These are phyloP conservation scores for Phlyctochytrium arcticum DNA, from an alignment of 192 early-diverging fungal genomes.

Conservation along the genomic window DNA sequence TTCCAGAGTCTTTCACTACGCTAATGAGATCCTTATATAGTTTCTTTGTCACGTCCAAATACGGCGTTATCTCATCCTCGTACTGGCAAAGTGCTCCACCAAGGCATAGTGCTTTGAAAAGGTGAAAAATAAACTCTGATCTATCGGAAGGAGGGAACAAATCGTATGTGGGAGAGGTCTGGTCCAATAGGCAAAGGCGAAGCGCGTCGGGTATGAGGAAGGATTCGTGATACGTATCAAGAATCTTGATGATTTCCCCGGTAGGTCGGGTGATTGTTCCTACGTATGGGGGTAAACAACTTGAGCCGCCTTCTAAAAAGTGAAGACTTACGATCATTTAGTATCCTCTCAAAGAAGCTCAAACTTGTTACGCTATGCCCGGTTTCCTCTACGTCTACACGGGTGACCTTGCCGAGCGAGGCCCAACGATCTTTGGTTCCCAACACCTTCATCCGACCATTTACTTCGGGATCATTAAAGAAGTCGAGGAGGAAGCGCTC, in stretches of 20 bases:
- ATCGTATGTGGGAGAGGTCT: constrained; percentile 31
- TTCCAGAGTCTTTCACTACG: constrained; percentile 32
- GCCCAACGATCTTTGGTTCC: constrained; percentile 41
- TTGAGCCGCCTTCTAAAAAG: neutral
- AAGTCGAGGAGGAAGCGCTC: constrained; percentile 41
- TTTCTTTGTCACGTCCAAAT: constrained; percentile 40
- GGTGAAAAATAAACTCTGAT: constrained; percentile 48
- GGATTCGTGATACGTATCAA: constrained; percentile 44
- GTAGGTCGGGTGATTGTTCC: constrained; percentile 30
- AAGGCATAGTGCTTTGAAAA: constrained; percentile 45
- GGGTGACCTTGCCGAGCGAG: constrained; percentile 33
- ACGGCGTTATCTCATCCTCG: constrained; percentile 47
- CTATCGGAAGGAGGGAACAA: constrained; percentile 37
- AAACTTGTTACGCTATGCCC: constrained; percentile 36
- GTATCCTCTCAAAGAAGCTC: constrained; percentile 43
- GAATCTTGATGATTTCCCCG: constrained; percentile 46
- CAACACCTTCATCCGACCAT: constrained; percentile 31
- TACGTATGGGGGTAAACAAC: neutral
- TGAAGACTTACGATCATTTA: constrained; percentile 8
- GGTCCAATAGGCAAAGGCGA: constrained; percentile 40
- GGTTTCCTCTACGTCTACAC: constrained; percentile 32
- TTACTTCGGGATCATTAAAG: constrained; percentile 35
- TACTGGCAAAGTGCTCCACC: constrained; percentile 54
- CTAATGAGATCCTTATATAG: constrained; percentile 55
- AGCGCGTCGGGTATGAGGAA: constrained; percentile 51